These are phyloP conservation scores for Coprinopsis marcescibilis DNA, from an alignment of 768 basidiomycete genomes.

Conservation along the genomic window DNA sequence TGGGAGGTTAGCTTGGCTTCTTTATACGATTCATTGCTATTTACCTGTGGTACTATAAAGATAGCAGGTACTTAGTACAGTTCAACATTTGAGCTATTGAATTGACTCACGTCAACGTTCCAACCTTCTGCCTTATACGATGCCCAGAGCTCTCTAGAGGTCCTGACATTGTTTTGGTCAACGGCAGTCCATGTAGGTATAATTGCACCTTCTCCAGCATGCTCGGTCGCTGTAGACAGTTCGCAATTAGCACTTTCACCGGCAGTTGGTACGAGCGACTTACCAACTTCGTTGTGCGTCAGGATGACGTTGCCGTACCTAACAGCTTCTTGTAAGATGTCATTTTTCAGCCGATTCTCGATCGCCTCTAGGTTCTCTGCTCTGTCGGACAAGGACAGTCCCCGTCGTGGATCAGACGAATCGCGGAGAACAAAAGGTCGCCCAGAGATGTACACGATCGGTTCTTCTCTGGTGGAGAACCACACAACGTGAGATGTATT, in stretches of 20 bases:
- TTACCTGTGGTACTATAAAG: conserved; percentile 67
- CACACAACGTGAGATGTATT: conserved; percentile 79
- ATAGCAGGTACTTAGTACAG: conserved; percentile 9
- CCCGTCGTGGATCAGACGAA: conserved; percentile 73
- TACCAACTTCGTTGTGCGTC: conserved; percentile 90
- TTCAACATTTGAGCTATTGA: conserved; percentile 1
- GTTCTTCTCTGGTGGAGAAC: conserved; percentile 97
- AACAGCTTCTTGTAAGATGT: conserved; percentile 81
- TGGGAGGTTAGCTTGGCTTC: background rate
- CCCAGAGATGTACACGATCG: conserved; percentile 82
- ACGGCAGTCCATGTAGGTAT: conserved; percentile 93
- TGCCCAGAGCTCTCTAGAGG: conserved; percentile 83
- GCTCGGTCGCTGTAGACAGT: conserved; percentile 13
- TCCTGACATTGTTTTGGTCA: conserved; percentile 76
- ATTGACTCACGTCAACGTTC: conserved; percentile 73
- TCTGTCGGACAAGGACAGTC: conserved; percentile 81
- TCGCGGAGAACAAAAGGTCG: conserved; percentile 92
- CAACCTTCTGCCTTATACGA: conserved; percentile 76
- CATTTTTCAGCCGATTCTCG: conserved; percentile 80
- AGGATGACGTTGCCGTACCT: conserved; percentile 87
- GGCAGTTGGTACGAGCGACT: conserved; percentile 21
- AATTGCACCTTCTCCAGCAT: conserved; percentile 70
- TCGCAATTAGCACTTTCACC: background rate
- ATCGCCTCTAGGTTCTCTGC: conserved; percentile 94
- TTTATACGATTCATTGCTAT: background rate